These are phyloP conservation scores for Penicillium sp. DNA, from an alignment of 2,329 filamentous ascomycete genomes.

Conservation along the genomic window DNA sequence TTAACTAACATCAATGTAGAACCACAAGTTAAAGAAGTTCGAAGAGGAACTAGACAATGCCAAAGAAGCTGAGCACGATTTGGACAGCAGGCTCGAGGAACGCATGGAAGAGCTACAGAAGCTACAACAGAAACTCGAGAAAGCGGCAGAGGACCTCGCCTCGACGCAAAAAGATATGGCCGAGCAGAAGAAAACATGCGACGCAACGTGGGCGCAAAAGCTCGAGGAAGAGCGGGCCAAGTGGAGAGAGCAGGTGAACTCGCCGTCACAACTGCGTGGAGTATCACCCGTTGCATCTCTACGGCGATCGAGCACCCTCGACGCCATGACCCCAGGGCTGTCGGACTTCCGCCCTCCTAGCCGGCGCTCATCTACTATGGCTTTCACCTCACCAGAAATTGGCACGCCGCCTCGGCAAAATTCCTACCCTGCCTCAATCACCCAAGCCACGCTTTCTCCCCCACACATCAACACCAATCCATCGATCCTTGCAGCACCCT, in stretches of 20 bases:
- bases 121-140: constrained; percentile 42
- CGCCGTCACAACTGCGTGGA: constrained; percentile 38
- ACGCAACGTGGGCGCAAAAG: constrained; percentile 57
- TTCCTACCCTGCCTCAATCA: constrained; percentile 40
- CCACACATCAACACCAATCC: constrained; percentile 25
- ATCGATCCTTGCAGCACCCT: constrained; percentile 33
- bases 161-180: constrained; percentile 58
- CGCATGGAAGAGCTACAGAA: constrained; percentile 60
- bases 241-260: constrained; percentile 53
- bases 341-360: constrained; percentile 41
- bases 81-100: constrained; percentile 59
- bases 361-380: constrained; percentile 43
- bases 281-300: constrained; percentile 45
- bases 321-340: constrained; percentile 37
- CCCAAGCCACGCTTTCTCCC: constrained; percentile 31
- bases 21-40: constrained; percentile 63
- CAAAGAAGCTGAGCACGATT: constrained; percentile 45
- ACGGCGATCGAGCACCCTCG: constrained; percentile 41
- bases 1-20: constrained; percentile 46
- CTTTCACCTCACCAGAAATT: constrained; percentile 37
- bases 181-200: constrained; percentile 59
- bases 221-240: constrained; percentile 65
- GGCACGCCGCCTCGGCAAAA: constrained; percentile 49
- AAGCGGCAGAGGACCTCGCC: constrained; percentile 61
- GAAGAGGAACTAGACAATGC: constrained; percentile 81